Conservation (phyloP, 495 filamentous ascomycete species). For the Penicillium soppii region DNA sequence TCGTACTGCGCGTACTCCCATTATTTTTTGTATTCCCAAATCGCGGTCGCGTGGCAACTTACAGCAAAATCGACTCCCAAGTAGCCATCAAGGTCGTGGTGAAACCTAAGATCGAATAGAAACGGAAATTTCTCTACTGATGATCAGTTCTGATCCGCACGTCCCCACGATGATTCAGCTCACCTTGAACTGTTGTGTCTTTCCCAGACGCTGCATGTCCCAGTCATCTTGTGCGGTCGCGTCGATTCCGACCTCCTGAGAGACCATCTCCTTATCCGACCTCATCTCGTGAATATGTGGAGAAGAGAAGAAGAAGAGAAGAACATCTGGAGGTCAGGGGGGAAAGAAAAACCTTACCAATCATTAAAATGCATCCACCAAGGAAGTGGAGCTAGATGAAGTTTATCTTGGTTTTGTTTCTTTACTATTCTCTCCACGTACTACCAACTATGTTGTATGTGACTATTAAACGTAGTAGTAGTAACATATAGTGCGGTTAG, state of each 20-base stretch:
- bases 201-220: conserved; percentile 42
- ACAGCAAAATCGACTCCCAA: conserved; percentile 48
- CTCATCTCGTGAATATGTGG: not conserved
- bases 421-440: too few species aligned
- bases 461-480: too few species aligned
- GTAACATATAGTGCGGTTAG: too few species aligned
- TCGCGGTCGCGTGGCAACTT: conserved; percentile 7
- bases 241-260: conserved; percentile 22
- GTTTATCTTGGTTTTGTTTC: too few species aligned
- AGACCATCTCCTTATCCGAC: conserved; percentile 16
- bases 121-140: conserved; percentile 42
- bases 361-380: too few species aligned
- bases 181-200: conserved; percentile 41
- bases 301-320: not conserved
- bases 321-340: too few species aligned
- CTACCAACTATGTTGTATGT: too few species aligned
- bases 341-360: not conserved
- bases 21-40: not conserved
- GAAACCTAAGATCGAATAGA: conserved; percentile 47
- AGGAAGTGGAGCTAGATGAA: not conserved
- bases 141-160: conserved; percentile 8
- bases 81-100: conserved; percentile 47
- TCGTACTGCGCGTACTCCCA: conserved; percentile 19
- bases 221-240: conserved; percentile 30
- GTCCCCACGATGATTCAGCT: not conserved